A percentile compares a stretch with the other conserved stretches of the same genome.
These are phyloP conservation scores for Gastrolobium villosum DNA, from an alignment of 306 rosid genomes.

Conservation along the genomic window DNA sequence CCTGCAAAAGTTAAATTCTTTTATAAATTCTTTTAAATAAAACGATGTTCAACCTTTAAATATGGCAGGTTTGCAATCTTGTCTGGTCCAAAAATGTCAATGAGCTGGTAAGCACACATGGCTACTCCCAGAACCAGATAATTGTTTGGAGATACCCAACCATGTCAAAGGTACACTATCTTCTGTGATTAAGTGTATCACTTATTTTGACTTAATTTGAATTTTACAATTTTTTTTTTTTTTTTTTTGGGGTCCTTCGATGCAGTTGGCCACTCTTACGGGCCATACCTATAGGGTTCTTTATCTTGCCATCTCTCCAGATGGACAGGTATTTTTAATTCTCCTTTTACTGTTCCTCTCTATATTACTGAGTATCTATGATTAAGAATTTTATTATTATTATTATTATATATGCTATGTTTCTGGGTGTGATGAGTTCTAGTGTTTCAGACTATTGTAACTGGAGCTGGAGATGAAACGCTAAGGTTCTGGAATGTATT, in stretches of 20 bases:
- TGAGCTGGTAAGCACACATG: constrained; percentile 98
- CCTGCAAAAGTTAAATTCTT: constrained; percentile 18
- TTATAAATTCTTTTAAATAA: constrained; percentile 23
- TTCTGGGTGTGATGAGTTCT: constrained; percentile 23
- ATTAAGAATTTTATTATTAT: constrained; percentile 4
- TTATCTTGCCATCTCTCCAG: constrained; percentile 97
- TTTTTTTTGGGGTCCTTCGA: constrained; percentile 18
- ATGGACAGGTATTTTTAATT: constrained; percentile 86
- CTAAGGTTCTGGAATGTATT: constrained; percentile 98
- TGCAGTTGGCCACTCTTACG: constrained; percentile 92
- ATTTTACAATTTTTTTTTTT: constrained; percentile 37
- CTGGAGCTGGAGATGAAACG: constrained; percentile 99
- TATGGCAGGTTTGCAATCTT: constrained; percentile 92
- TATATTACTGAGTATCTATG: not conserved
- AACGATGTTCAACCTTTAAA: constrained; percentile 40
- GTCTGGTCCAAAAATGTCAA: constrained; percentile 99
- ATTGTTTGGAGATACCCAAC: constrained; percentile 98
- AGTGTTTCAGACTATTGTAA: constrained; percentile 89
- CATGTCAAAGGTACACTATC: constrained; percentile 86
- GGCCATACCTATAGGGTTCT: constrained; percentile 97
- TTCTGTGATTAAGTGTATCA: constrained; percentile 11
- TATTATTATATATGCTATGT: constrained; percentile 23
- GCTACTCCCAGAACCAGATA: constrained; percentile 97
- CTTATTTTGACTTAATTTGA: constrained; percentile 22
- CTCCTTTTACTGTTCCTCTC: constrained; percentile 20